Base-by-base conservation (phyloP, 2,329 filamentous ascomycete genomes). In the Monilinia polystroma region DNA sequence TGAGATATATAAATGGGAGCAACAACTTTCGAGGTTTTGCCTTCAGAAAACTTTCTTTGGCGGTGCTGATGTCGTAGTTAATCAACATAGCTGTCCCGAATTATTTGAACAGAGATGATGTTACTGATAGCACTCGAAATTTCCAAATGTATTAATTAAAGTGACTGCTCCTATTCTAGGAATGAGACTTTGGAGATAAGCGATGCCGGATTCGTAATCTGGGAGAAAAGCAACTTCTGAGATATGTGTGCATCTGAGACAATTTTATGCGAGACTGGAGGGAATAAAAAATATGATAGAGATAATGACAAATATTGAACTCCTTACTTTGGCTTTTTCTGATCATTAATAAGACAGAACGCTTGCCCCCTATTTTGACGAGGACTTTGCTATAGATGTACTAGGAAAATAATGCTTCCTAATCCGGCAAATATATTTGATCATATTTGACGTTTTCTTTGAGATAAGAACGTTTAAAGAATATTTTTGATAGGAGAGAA, bases 211-310 rank as follows among this genome's bases (percentile, higher is more conserved):
- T 62, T 20, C 45, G 47, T 45, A 20, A 49, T 26, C 35, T 52
- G 8, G n/a, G 12, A 38, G 8, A 43, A 56, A 41, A 57, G 35
- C n/a, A 51, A 51, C 18, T 41, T 41, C 29, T 18, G 32, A 51
- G 45, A 62, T 62, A 62, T 62, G 58, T 62, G 58, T 45, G 56
- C 32, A 62, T 26, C 58, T 62, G 58, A 62, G 45, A 62, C 58
- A 60, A 18, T 16, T 51, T 38, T n/a, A 62, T 41, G 45, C 32
- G 58, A 62, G 32, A 29, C 29, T 18, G 54, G 35, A 55, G 4
- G 6, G 32, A 12, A 32, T 10, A 32, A 23, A n/a, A n/a, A 52
- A 62, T 51, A 12, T 62, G 58, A 62, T 41, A 38, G 26, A 38
- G 45, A 60, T 23, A 51, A 51, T 14, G 14, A 51, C 14, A 49